Evolutionary conservation across 352 stramenopile species (phyloP).

Genomic region (Phytopythium litorale): DNA sequence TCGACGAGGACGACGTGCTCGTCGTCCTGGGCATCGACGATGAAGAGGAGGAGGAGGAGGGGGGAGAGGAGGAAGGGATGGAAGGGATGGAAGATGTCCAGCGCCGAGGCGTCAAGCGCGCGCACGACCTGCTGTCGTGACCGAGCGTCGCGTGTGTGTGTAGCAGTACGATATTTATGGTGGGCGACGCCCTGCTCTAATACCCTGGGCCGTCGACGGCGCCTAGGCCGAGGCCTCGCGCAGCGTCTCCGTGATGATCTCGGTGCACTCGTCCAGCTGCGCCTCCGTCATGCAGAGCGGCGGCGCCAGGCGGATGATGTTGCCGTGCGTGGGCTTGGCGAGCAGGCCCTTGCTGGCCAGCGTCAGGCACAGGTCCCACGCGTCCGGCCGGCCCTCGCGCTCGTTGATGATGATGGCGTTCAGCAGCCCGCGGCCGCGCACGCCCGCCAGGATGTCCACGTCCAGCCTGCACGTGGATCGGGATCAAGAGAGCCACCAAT

Average conservation of each 20-base stretch:
- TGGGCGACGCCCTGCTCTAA: neutral
- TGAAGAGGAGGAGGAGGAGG: slow-evolving; percentile 22
- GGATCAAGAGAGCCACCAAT: neutral
- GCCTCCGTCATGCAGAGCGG: slow-evolving; percentile 93
- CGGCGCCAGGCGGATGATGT: slow-evolving; percentile 97
- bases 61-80: neutral
- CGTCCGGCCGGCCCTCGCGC: slow-evolving; percentile 80
- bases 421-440: slow-evolving; percentile 95
- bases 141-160: neutral
- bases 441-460: slow-evolving; percentile 59
- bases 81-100: neutral
- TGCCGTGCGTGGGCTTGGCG: slow-evolving; percentile 98
- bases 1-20: slow-evolving; percentile 44
- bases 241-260: slow-evolving; percentile 77
- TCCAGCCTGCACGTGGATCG: slow-evolving; percentile 56
- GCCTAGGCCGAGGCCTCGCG: slow-evolving; percentile 25
- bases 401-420: slow-evolving; percentile 98
- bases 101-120: slow-evolving; percentile 4
- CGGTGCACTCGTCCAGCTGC: slow-evolving; percentile 91
- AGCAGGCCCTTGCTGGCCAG: slow-evolving; percentile 95
- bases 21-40: slow-evolving; percentile 52
- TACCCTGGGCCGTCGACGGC: neutral
- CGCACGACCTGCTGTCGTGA: neutral
- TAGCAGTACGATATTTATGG: neutral
- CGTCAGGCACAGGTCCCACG: slow-evolving; percentile 95